Base-by-base conservation (phyloP, 2,329 filamentous ascomycete genomes). In the Dryadomyces sulphureus region DNA sequence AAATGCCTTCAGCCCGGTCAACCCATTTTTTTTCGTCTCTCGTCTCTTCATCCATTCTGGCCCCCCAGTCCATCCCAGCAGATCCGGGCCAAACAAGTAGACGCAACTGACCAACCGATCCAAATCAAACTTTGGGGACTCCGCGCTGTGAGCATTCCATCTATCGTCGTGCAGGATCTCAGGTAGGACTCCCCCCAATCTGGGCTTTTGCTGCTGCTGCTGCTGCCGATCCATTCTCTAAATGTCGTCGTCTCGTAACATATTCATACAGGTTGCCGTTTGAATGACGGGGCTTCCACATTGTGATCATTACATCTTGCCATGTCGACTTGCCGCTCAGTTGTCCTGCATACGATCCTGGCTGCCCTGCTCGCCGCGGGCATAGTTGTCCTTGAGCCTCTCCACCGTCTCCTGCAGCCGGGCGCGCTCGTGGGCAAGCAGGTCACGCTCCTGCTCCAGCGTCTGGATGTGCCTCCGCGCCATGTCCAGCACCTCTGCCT, bases 401-500 rank as follows among this genome's bases (percentile, higher is more conserved):
- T 49, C 39, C 30, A 56, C 44, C 17, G 25, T 48, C 7, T 27
- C 41, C 20, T 35, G 43, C 41, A 63, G 41, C 38, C 54, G 56
- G 19, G 57, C 53, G 4, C 55, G 54, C 43, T 63, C 59, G 27
- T 51, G 51, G n/a, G 55, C 54, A 16, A 64, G 56, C 5, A 42
- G 44, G 19, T 56, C 53, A 16, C 55, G 50, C 40, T 60, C 56
- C 38, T 53, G 54, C 48, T 64, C 61, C 22, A 64, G 49, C 38
- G 51, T 47, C 44, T 55, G 47, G 36, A 64, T 64, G 43, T 63
- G 58, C 40, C 53, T 49, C 12, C 57, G 55, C 30, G 61, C 60
- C 52, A 61, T 53, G 34, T 63, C 61, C 25, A 64, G 47, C 5
- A 64, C 60, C 45, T 63, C 60, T 8, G 55, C 60, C 46, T 64